These are phyloP conservation scores for Cynanchum wilfordii DNA, from an alignment of 257 asterid genomes.

Conservation along the genomic window DNA sequence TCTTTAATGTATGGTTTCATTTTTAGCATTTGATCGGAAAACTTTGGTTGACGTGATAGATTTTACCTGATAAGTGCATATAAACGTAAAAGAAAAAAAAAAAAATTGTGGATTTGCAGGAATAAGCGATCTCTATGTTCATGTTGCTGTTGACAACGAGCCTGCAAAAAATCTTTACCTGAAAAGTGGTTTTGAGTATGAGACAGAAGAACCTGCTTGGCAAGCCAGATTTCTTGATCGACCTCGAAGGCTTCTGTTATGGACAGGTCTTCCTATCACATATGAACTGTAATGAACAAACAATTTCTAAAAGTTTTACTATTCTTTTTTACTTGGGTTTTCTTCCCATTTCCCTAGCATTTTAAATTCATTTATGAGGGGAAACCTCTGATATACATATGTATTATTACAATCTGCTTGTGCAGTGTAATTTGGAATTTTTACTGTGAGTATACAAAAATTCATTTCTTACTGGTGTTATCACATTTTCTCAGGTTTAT, in stretches of 20 bases:
- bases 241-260: conserved; percentile 76
- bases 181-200: conserved; percentile 74
- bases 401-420: background rate
- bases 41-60: too few species aligned
- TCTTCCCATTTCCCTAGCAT: background rate
- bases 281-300: conserved; percentile 33
- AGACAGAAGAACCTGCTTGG: conserved; percentile 94
- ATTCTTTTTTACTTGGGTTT: background rate
- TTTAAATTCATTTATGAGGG: background rate
- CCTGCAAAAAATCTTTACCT: conserved; percentile 73
- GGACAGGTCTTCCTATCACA: conserved; percentile 63
- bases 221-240: conserved; percentile 90
- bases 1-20: background rate
- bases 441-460: background rate
- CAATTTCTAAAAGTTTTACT: background rate
- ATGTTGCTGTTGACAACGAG: conserved; percentile 82
- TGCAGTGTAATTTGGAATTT: background rate
- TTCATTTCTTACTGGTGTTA: too few species aligned
- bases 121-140: conserved; percentile 87
- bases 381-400: background rate
- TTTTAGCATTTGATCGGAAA: too few species aligned
- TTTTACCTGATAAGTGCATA: background rate
- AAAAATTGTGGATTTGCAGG: conserved; percentile 39
- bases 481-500: background rate
- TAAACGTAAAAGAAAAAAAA: too few species aligned